A percentile compares a stretch with the other conserved stretches of the same genome.
phyloP scores from a whole-genome alignment of 495 filamentous ascomycete species.

The Penicillium mononematosum region DNA sequence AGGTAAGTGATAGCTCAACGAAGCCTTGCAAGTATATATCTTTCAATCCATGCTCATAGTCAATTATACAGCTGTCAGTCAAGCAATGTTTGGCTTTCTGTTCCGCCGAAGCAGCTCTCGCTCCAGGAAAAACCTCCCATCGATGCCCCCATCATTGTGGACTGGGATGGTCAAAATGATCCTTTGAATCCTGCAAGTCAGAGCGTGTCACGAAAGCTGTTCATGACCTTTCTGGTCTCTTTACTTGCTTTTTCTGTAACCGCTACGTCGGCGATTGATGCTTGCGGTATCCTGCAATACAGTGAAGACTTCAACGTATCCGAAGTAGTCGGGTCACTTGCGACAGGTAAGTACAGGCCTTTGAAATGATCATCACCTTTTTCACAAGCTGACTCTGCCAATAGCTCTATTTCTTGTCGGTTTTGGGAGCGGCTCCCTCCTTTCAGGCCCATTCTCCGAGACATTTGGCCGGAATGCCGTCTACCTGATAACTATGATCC shows the following conservation, averaged over 20 bases:
- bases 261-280: conserved; percentile 51
- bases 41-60: neutral
- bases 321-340: conserved; percentile 48
- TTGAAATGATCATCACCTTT: conserved; percentile 49
- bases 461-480: conserved; percentile 56
- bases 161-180: conserved; percentile 25
- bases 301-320: conserved; percentile 48
- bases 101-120: neutral
- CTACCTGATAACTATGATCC: conserved; percentile 47
- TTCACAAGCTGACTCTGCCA: conserved; percentile 50
- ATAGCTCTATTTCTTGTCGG: conserved; percentile 53
- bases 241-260: conserved; percentile 48
- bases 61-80: neutral
- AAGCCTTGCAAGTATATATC: neutral
- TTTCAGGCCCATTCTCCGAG: conserved; percentile 53
- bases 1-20: neutral
- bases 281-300: conserved; percentile 43
- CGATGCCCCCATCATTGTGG: neutral
- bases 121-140: neutral
- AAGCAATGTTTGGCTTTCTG: neutral
- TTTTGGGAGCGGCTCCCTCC: conserved; percentile 51
- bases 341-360: conserved; percentile 17
- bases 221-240: conserved; percentile 45
- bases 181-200: conserved; percentile 56
- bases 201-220: conserved; percentile 33